Conservation (phyloP, 2,329 filamentous ascomycete species). For the Fusarium drepaniforme region DNA sequence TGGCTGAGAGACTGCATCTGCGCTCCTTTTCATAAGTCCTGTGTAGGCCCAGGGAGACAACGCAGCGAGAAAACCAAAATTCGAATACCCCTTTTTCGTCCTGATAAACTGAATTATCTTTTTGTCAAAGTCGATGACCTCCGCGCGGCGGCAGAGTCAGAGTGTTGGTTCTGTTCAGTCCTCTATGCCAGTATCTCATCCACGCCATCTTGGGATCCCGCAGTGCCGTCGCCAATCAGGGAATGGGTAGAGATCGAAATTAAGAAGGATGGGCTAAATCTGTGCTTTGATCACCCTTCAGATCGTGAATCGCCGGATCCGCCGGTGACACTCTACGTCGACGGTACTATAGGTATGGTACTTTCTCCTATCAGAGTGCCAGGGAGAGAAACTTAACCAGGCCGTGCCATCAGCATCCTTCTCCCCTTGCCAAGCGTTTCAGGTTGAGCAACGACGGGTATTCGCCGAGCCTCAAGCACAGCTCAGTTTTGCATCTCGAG, state of each 20-base stretch:
- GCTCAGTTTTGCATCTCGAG: not conserved
- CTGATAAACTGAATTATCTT: no score
- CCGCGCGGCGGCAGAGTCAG: not conserved
- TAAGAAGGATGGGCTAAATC: not conserved
- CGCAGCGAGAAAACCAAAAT: not conserved
- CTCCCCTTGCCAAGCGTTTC: not conserved
- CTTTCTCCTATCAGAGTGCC: not conserved
- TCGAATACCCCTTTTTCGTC: no score
- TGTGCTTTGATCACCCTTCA: not conserved
- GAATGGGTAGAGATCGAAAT: rapidly evolving
- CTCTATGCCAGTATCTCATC: not conserved
- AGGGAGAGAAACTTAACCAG: not conserved
- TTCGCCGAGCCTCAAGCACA: not conserved
- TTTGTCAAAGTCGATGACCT: not conserved
- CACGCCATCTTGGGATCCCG: not conserved
- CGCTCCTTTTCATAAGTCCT: not conserved
- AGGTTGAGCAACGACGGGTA: not conserved
- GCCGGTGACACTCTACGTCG: not conserved
- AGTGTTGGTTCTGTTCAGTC: not conserved
- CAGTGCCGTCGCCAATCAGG: not conserved
- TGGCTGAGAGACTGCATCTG: not conserved
- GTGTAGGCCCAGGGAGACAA: not conserved
- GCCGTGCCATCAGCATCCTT: not conserved
- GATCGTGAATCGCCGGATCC: no score
- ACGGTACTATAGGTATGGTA: not conserved